phyloP scores from a whole-genome alignment of 2,329 filamentous ascomycete species.

The Fusarium succisae region DNA sequence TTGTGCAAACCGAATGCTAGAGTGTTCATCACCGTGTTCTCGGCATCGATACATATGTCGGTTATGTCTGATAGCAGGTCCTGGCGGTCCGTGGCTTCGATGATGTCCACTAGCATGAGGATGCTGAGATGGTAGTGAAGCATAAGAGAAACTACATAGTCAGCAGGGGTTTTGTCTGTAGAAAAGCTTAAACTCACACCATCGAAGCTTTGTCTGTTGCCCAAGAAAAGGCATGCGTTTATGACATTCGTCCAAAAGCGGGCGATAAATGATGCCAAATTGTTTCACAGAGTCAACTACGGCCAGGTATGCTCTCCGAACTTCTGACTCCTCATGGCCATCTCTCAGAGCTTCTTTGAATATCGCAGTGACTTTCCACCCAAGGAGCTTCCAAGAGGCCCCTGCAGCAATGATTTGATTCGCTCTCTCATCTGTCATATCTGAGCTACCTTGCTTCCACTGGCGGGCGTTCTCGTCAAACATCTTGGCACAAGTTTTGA shows the following conservation, averaged over 20 bases:
- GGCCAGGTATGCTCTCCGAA: constrained; percentile 37
- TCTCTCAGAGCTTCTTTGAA: constrained; percentile 47
- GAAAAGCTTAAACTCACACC: constrained; percentile 32
- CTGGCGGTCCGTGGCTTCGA: constrained; percentile 43
- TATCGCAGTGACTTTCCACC: constrained; percentile 46
- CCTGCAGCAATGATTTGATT: constrained; percentile 45
- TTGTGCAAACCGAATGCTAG: constrained; percentile 46
- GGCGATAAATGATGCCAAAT: constrained; percentile 43
- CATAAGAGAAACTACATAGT: constrained; percentile 44
- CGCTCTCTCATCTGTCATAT: constrained; percentile 46
- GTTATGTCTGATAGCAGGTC: constrained; percentile 40
- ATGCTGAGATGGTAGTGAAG: constrained; percentile 48
- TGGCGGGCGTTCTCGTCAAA: constrained; percentile 41
- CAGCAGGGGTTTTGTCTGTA: neutral
- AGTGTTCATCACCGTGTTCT: constrained; percentile 46
- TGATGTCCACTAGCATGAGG: constrained; percentile 44
- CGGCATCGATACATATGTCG: constrained; percentile 41
- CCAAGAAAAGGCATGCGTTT: constrained; percentile 45
- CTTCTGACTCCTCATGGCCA: constrained; percentile 45
- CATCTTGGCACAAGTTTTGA: constrained; percentile 43
- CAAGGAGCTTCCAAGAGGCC: constrained; percentile 45
- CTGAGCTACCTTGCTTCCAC: constrained; percentile 40
- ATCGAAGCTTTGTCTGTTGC: constrained; percentile 45
- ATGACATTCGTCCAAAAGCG: constrained; percentile 44
- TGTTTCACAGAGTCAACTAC: constrained; percentile 42